Percentiles rank a stretch among this genome's conserved stretches.
phyloP scores from a whole-genome alignment of 2,329 filamentous ascomycete species.

The Sporothrix curviconia region DNA sequence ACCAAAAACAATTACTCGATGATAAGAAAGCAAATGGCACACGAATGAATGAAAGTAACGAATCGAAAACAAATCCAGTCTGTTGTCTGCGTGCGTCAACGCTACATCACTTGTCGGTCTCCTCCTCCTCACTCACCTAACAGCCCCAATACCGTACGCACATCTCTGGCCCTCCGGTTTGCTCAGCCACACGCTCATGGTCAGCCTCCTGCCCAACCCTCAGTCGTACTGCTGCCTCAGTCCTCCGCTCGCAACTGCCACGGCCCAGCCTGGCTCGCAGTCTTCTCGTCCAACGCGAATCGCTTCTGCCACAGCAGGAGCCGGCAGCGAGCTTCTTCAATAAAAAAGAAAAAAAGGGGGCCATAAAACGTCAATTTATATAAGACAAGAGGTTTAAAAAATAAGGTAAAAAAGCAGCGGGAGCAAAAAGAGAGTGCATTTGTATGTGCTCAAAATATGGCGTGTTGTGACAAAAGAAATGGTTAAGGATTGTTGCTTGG shows the following conservation, averaged over 20 bases:
- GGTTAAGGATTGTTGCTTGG: not conserved
- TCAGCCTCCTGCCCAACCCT: not conserved
- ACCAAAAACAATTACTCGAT: not conserved
- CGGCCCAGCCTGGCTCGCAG: too few relatives aligned
- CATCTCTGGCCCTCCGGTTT: not conserved
- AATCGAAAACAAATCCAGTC: constrained; percentile 8
- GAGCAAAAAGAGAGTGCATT: not conserved
- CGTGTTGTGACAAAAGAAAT: constrained; percentile 1
- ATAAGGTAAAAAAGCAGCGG: not conserved
- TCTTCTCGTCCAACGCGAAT: not conserved
- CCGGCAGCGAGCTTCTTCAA: too few relatives aligned
- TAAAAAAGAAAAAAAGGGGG: constrained; percentile 3
- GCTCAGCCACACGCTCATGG: not conserved
- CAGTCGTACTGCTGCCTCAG: not conserved
- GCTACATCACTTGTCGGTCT: not conserved
- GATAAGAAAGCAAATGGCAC: not conserved
- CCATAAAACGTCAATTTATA: constrained; percentile 10
- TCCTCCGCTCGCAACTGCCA: too few relatives aligned
- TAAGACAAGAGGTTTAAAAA: not conserved
- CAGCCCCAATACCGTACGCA: not conserved
- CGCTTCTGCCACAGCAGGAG: too few relatives aligned
- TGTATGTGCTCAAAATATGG: constrained; percentile 2
- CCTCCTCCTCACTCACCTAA: not conserved
- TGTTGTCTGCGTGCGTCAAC: not conserved
- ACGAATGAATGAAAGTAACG: not conserved